Base-by-base conservation (phyloP, 257 asterid genomes). In the Solanum peruvianum region DNA sequence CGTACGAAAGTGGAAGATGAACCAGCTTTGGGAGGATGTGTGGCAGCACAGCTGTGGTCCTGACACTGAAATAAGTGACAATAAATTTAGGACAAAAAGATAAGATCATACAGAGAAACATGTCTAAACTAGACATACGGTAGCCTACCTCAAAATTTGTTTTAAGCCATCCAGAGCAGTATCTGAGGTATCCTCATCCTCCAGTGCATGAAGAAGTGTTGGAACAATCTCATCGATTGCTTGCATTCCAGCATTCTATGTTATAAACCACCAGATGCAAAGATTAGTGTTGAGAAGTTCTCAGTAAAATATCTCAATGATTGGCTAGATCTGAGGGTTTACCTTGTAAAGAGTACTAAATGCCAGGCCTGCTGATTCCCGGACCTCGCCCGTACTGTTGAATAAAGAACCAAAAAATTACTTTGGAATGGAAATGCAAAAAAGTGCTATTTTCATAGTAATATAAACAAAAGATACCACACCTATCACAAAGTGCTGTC, bases 171-270 rank as follows among this genome's bases (percentile, higher is more conserved):
- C 99, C 87, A 97, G 97, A 88, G 99, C 99, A 91, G 98, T 97
- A 84, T 96, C 98, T 88, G 99, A 94, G 85, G 93, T 93, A 91
- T 92, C 87, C 78, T 94, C 95, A 89, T 97, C 98, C 93, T 97
- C 99, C 89, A 97, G 85, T 88, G 99, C 99, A 91, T 93, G 99
- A 86, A 97, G 94, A 82, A 97, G 96, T 77, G 99, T 96, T 25
- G 99, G 99, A 80, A 97, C 98, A 89, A 97, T 97, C 93, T 97
- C 99, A 91, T 97, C 99, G 84, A 97, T 95, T 86, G 99, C 99
- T 94, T 96, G 99, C 95, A 97, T 47, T 77, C 99, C 99, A 93
- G 99, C 99, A 92, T 95, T 97, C 99, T 97, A 89, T 89, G 82
- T 73, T 33, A 73, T 72, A 21, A 86, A n/a, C 69, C 60, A 72